Base-by-base conservation (phyloP, 2,329 filamentous ascomycete genomes). In the Erysiphe pulchra region DNA sequence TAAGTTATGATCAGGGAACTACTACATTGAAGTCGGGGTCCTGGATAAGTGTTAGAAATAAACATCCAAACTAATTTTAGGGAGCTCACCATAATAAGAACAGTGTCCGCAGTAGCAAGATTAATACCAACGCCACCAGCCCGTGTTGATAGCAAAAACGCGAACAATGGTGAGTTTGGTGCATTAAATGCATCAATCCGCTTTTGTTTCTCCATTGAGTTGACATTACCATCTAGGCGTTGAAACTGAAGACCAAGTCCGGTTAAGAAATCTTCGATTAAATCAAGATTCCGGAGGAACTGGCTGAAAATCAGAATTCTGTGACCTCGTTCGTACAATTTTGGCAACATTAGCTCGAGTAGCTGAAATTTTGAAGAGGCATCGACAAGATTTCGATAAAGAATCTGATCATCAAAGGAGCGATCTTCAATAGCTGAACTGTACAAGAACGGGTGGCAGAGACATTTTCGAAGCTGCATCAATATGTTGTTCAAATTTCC, bases 111-210 rank as follows among this genome's bases (percentile, higher is more conserved):
- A 8, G 86, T 93, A 0, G 90, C 90, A 46, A 98, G 69, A 57
- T 98, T 98, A 65, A 98, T 98, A 14, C 90, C 92, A 0, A 98
- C 87, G 55, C 92, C 90, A 46, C 90, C 90, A 16, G 92, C 86
- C 50, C 90, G 77, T 3, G 92, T 98, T 0, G 87, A 95, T 0
- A 98, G 68, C 16, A 98, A 63, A 61, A 98, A 95, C 0, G 80
- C 85, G 59, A 95, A 98, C 0, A 92, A 65, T 0, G 72, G 64
- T 0, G 87, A 95, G 46, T 79, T 69, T 0, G 83, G 79, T 0
- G 78, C 82, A 57, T 98, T 98, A 66, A 82, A 98, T 8, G 78
- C 77, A 59, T 98, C 90, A 45, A 98, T 98, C 9, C 82, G 75
- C 59, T 84, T 85, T 60, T 98, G 90, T 61, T 94, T 95, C 57